Conservation (phyloP, 495 filamentous ascomycete genomes). For the Talaromyces proteolyticus region DNA sequence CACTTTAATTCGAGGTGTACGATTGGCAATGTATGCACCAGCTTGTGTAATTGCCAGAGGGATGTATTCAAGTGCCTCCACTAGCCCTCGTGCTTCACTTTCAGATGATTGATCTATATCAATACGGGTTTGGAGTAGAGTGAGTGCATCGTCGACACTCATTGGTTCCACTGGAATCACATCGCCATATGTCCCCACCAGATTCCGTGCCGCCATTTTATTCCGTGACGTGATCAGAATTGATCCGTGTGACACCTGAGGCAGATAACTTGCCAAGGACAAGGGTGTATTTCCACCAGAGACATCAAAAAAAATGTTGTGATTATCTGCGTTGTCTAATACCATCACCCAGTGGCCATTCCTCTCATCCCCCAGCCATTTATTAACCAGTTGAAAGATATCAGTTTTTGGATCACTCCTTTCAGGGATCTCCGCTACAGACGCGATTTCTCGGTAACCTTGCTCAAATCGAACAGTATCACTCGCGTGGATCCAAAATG, state of each 20-base stretch:
- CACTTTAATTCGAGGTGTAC: slow-evolving; percentile 9
- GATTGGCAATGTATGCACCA: slow-evolving; percentile 22
- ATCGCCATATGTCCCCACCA: slow-evolving; percentile 6
- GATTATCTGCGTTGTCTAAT: slow-evolving; percentile 41
- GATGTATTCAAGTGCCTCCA: slow-evolving; percentile 21
- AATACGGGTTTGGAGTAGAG: slow-evolving; percentile 12
- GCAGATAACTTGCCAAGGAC: slow-evolving; percentile 22
- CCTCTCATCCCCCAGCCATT: slow-evolving; percentile 30
- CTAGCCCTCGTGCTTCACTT: slow-evolving; percentile 11
- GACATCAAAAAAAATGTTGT: slow-evolving; percentile 15
- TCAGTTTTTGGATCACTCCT: slow-evolving; percentile 30
- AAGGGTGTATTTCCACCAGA: background rate
- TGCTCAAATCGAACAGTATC: slow-evolving; percentile 31
- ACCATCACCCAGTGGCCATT: slow-evolving; percentile 35
- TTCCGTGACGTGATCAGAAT: slow-evolving; percentile 30
- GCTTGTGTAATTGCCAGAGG: slow-evolving; percentile 29
- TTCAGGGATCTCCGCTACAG: slow-evolving; percentile 24
- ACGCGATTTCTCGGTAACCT: slow-evolving; percentile 30
- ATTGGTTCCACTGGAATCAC: slow-evolving; percentile 25
- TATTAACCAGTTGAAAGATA: slow-evolving; percentile 29
- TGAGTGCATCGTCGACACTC: slow-evolving; percentile 16
- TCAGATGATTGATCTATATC: slow-evolving; percentile 4
- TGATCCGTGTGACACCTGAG: slow-evolving; percentile 26
- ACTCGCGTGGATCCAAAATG: slow-evolving; percentile 46
- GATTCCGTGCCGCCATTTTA: slow-evolving; percentile 13